Evolutionary conservation across 192 early-diverging fungal genomes (phyloP).

Genomic region (Fimicolochytrium jonesii): DNA sequence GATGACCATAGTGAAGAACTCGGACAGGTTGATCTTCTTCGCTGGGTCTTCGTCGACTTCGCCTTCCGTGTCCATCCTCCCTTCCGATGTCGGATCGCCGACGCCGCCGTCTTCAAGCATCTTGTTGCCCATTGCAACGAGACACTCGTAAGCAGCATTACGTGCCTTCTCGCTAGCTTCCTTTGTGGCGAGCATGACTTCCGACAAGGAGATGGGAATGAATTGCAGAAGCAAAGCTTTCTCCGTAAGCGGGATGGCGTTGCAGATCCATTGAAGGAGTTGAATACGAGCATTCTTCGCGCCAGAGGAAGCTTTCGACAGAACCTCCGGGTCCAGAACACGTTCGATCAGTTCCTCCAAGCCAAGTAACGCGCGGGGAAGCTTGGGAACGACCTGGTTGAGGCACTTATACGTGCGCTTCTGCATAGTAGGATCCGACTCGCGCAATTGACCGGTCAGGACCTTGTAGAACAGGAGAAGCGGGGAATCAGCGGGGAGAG

Average conservation of each 20-base stretch:
- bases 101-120: constrained; percentile 59
- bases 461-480: constrained; percentile 41
- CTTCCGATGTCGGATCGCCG: constrained; percentile 1
- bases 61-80: background rate
- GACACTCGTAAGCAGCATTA: constrained; percentile 71
- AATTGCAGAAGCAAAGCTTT: constrained; percentile 62
- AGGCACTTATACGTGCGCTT: constrained; percentile 96
- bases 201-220: constrained; percentile 81
- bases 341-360: constrained; percentile 56
- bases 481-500: constrained; percentile 27
- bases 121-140: constrained; percentile 84
- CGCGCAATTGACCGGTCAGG: constrained; percentile 51
- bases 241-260: constrained; percentile 56
- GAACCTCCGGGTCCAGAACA: constrained; percentile 65
- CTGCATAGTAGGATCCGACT: constrained; percentile 72
- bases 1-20: constrained; percentile 90
- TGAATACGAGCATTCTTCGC: constrained; percentile 81
- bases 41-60: background rate
- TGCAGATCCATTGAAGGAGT: constrained; percentile 61
- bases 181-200: constrained; percentile 90
- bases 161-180: constrained; percentile 89
- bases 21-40: constrained; percentile 44
- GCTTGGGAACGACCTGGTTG: constrained; percentile 44
- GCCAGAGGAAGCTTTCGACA: constrained; percentile 57
- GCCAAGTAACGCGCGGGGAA: constrained; percentile 28